Evolutionary conservation across 2,329 filamentous ascomycete genomes (phyloP).

Genomic region (Aureobasidium sp.): DNA sequence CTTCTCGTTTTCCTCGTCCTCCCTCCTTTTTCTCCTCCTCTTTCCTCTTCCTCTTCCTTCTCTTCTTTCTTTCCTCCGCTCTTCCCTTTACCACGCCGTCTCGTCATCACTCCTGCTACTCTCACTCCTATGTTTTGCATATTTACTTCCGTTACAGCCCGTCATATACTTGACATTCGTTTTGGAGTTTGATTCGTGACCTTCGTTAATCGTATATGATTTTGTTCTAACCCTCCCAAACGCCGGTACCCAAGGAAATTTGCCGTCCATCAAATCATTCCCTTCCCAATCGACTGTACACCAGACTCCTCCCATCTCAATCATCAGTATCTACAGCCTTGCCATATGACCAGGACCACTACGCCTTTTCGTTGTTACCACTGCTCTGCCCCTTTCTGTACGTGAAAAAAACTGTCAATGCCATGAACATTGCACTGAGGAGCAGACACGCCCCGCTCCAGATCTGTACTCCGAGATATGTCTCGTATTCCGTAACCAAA

Average conservation of each 20-base stretch:
- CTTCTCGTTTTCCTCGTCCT: neutral
- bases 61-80: too few species aligned
- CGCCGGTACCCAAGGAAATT: neutral
- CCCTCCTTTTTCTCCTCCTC: neutral
- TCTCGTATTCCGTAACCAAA: constrained; percentile 33
- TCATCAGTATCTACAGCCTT: neutral
- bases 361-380: neutral
- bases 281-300: neutral
- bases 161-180: too few species aligned
- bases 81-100: too few species aligned
- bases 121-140: neutral
- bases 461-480: constrained; percentile 38
- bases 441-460: constrained; percentile 39
- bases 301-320: neutral
- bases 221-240: neutral
- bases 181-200: neutral
- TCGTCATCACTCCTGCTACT: neutral
- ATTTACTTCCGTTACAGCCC: too few species aligned
- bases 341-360: neutral
- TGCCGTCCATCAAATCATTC: neutral
- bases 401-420: constrained; percentile 16
- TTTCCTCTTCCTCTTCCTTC: neutral
- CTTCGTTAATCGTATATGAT: neutral
- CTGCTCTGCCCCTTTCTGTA: neutral
- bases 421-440: constrained; percentile 35